These are phyloP conservation scores for Solanum rostratum DNA, from an alignment of 257 asterid species.

Conservation along the genomic window DNA sequence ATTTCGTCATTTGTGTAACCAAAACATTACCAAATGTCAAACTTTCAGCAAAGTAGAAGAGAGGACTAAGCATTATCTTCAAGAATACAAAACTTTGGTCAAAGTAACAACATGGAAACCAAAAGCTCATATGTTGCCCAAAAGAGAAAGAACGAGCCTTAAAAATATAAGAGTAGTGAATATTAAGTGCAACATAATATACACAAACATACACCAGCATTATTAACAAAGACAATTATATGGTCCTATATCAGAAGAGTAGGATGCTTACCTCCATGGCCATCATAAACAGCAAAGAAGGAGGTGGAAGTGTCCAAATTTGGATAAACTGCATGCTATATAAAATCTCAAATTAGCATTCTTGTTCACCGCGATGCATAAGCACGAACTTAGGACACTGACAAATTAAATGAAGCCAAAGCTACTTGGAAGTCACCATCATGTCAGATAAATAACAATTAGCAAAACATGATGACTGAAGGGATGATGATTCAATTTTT, in stretches of 20 bases:
- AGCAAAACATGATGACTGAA: not conserved
- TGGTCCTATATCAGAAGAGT: not conserved
- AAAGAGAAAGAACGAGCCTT: not conserved
- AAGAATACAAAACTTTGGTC: not conserved
- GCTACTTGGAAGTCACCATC: not conserved
- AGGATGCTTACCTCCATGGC: conserved; percentile 81
- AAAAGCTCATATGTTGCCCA: not conserved
- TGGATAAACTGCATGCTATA: conserved; percentile 86
- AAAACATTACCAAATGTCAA: not conserved
- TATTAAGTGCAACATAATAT: not conserved
- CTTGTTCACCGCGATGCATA: not conserved
- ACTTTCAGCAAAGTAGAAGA: not conserved
- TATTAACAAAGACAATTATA: not conserved
- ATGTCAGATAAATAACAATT: not conserved
- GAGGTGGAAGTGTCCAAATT: conserved; percentile 70
- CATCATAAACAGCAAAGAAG: conserved; percentile 97
- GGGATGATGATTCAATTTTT: not conserved
- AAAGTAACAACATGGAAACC: not conserved
- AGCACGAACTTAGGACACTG: not conserved
- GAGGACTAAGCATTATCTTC: not conserved
- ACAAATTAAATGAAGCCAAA: not conserved
- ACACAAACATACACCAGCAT: not conserved
- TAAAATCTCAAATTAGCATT: conserved; percentile 22
- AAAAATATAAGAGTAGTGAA: not conserved
- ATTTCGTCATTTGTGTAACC: not conserved